Conservation (phyloP, 1,284 basidiomycete genomes). For the Phylloporus sp. region DNA sequence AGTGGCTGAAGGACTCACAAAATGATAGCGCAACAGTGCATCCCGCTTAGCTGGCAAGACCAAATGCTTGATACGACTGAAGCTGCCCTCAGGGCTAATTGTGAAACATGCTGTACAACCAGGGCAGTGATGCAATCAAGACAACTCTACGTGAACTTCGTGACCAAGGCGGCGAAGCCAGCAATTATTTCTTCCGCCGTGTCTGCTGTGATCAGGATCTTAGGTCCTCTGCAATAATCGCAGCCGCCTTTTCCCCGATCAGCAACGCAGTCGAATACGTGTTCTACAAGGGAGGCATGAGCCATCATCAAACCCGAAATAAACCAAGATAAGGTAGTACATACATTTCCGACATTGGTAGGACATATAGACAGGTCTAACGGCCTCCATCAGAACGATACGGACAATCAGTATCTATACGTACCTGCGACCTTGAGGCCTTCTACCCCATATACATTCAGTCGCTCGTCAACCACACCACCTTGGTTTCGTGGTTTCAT, state of each 20-base stretch:
- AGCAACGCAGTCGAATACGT: constrained; percentile 40
- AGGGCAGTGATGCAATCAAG: no score
- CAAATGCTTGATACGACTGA: no score
- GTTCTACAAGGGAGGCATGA: constrained; percentile 27
- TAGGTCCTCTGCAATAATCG: constrained; percentile 37
- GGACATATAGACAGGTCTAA: constrained; percentile 44
- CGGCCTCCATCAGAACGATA: neutral
- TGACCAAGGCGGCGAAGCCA: no score
- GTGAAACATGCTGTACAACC: no score
- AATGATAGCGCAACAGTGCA: no score
- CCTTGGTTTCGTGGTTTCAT: constrained; percentile 38
- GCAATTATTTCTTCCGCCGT: no score
- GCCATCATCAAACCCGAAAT: neutral
- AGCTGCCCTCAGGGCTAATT: no score
- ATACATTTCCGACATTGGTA: constrained; percentile 40
- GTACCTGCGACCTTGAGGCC: constrained; percentile 41
- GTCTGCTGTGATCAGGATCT: no score
- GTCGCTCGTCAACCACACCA: constrained; percentile 38
- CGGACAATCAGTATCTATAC: constrained; percentile 2
- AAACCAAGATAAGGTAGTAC: constrained; percentile 8
- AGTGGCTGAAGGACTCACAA: no score
- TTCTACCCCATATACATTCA: constrained; percentile 41
- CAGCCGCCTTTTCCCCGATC: constrained; percentile 41
- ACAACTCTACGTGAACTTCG: no score
- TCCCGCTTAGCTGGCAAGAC: no score